A percentile compares a stretch with the other conserved stretches of the same genome.
Conservation (phyloP, 345 rosid genomes). For the Dipteronia sinensis region DNA sequence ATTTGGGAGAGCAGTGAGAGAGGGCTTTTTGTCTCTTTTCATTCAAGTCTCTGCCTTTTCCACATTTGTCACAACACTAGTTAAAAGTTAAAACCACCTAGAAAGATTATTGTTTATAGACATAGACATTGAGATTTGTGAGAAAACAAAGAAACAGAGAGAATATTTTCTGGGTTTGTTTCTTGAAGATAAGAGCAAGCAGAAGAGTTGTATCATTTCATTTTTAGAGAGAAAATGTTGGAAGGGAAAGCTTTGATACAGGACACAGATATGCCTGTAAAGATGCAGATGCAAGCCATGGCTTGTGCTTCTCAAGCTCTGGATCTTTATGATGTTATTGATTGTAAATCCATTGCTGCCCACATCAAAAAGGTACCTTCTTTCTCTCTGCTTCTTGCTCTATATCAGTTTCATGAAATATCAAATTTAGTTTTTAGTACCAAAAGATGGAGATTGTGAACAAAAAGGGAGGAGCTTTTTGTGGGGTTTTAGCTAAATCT, state of each 20-base stretch:
- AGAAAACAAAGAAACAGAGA: neutral
- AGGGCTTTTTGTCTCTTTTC: neutral
- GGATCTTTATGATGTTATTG: constrained; percentile 68
- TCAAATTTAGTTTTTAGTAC: too few relatives aligned
- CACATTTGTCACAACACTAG: constrained; percentile 21
- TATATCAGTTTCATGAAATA: neutral
- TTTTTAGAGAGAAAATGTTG: constrained; percentile 45
- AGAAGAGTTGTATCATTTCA: too few relatives aligned
- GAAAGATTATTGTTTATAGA: too few relatives aligned
- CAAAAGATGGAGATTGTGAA: too few relatives aligned
- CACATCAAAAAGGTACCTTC: constrained; percentile 58
- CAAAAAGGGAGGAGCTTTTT: too few relatives aligned
- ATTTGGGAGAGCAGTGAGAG: constrained; percentile 13
- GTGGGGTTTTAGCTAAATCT: too few relatives aligned
- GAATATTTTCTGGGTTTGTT: constrained; percentile 22
- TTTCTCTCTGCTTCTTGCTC: neutral
- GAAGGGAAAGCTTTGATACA: constrained; percentile 77
- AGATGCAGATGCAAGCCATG: constrained; percentile 94
- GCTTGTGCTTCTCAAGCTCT: constrained; percentile 77
- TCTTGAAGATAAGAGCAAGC: constrained; percentile 15
- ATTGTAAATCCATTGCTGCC: constrained; percentile 66
- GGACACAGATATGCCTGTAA: constrained; percentile 91
- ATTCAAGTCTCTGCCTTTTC: too few relatives aligned
- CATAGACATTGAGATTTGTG: constrained; percentile 12
- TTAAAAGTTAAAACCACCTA: neutral